Evolutionary conservation across 2,329 filamentous ascomycete species (phyloP), one percentile per base, ranked within the genome.

Genomic region (Metarhizium sp.): DNA sequence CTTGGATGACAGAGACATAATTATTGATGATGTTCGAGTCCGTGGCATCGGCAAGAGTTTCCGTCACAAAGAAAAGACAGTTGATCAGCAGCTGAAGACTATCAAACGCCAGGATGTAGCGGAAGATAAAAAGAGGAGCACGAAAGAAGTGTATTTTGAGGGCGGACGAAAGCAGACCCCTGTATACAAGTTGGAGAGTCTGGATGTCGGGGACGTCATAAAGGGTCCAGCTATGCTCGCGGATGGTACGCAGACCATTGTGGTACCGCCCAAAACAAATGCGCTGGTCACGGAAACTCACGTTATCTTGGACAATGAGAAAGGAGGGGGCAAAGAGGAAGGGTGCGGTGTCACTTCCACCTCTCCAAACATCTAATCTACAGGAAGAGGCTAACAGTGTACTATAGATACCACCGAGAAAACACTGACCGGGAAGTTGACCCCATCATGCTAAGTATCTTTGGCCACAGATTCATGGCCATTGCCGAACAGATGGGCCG

Each of bases 11-110:
- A 79, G 91, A 55, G 90, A 96, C 62, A 89, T 96, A 54, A 91
- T 96, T 49, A 79, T 96, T 7, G 92, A 96, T 59, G 92, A 96
- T 67, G 88, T 96, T 3, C 85, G 92, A 45, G 88, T 92, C 5
- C 80, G 92, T 55, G 90, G 90, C 14, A 95, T 96, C 59, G 92
- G 90, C 50, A 95, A 91, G 76, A 92, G 89, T 49, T 92, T 92
- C 68, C 80, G 88, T 53, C 86, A 87, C 49, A 75, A 86, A 34
- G 88, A 90, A 58, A 87, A 89, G 73, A 92, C 88, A 0, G 88
- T 95, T 4, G 90, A 95, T 60, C 79, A 90, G 65, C 91, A 96
- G 66, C 75, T 96, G 16, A 86, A 85, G 62, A 80, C 83, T 6
- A 77, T 92, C 57, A 81, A 79, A 57, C 77, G 81, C 0, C 80